phyloP scores from a whole-genome alignment of 768 basidiomycete species.

The Podaxis pistillaris region DNA sequence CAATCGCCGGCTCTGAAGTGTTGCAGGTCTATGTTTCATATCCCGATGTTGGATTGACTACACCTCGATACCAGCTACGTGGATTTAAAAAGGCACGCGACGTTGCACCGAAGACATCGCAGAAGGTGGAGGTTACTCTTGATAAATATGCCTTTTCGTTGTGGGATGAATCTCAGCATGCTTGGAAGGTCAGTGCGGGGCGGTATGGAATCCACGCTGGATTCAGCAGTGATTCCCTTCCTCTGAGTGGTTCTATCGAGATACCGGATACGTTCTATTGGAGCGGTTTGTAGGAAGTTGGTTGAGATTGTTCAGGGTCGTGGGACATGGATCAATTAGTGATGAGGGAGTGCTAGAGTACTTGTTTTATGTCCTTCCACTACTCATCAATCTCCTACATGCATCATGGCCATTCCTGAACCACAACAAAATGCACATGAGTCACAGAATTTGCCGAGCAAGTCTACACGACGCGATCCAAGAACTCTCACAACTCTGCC shows the following conservation, averaged over 20 bases:
- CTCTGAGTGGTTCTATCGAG: slow-evolving; percentile 23
- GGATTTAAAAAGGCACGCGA: slow-evolving; percentile 61
- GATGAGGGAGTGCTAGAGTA: neutral
- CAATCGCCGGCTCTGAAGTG: slow-evolving; percentile 54
- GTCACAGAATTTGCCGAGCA: neutral
- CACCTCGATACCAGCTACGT: slow-evolving; percentile 62
- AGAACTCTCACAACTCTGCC: slow-evolving; percentile 56
- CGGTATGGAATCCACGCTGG: slow-evolving; percentile 50
- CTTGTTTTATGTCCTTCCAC: neutral
- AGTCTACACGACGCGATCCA: slow-evolving; percentile 27
- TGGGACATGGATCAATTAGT: neutral
- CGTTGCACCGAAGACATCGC: slow-evolving; percentile 44
- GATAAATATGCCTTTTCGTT: slow-evolving; percentile 71
- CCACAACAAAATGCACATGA: neutral
- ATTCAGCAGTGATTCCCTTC: slow-evolving; percentile 30
- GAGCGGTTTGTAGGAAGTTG: slow-evolving; percentile 27
- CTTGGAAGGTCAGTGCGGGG: slow-evolving; percentile 53
- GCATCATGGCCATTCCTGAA: slow-evolving; percentile 8
- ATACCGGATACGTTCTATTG: slow-evolving; percentile 26
- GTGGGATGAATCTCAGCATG: slow-evolving; percentile 46
- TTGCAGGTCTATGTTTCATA: slow-evolving; percentile 64
- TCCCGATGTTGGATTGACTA: slow-evolving; percentile 47
- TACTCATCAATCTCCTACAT: neutral
- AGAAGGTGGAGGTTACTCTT: slow-evolving; percentile 41
- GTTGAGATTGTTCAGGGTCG: neutral